Evolutionary conservation across 495 filamentous ascomycete genomes (phyloP).

Genomic region (Talaromyces adpressus): DNA sequence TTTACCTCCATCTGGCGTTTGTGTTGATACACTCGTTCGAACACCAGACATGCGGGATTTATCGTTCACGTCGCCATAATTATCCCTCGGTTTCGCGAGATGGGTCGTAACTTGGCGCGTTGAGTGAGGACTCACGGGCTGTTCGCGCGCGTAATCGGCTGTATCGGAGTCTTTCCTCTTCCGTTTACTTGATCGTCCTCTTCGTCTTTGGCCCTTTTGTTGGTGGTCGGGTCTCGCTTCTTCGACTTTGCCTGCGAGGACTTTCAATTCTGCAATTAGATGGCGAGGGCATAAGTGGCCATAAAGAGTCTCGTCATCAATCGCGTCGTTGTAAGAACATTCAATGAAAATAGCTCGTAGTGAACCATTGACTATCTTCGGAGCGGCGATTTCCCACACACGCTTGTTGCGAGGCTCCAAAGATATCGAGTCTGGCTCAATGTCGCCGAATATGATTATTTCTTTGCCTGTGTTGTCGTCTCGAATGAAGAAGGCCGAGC

Average conservation of each 20-base stretch:
- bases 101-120: constrained; percentile 13
- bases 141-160: constrained; percentile 3
- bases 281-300: constrained; percentile 84
- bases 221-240: constrained; percentile 8
- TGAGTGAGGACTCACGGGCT: constrained; percentile 21
- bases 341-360: constrained; percentile 86
- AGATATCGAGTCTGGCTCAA: constrained; percentile 85
- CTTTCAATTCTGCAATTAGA: constrained; percentile 66
- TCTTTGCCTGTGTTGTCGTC: constrained; percentile 60
- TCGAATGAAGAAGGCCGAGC: constrained; percentile 86
- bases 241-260: constrained; percentile 59
- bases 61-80: not conserved
- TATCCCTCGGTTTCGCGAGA: not conserved
- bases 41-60: not conserved
- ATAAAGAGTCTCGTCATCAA: constrained; percentile 68
- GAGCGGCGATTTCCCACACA: constrained; percentile 82
- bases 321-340: constrained; percentile 79
- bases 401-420: constrained; percentile 67
- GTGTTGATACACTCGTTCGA: not conserved
- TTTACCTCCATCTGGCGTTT: not conserved
- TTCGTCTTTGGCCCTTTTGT: constrained; percentile 11
- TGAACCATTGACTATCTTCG: constrained; percentile 61
- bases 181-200: constrained; percentile 19
- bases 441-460: constrained; percentile 89
- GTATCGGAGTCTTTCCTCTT: constrained; percentile 19